Conservation (phyloP, 2,329 filamentous ascomycete species). For the Exophiala xenobiotica region DNA sequence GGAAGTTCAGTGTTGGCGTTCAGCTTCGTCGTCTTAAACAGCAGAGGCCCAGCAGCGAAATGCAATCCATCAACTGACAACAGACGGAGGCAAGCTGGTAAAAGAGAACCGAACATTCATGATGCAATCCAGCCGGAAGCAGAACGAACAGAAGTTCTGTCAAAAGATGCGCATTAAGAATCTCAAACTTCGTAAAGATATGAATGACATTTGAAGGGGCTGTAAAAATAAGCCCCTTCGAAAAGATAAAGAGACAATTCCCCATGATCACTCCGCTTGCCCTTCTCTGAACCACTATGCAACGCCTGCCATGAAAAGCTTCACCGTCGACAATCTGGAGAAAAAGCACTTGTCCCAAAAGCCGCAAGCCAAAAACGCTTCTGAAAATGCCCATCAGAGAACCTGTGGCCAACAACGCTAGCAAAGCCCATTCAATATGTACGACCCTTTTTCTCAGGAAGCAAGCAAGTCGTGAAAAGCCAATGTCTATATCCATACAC, state of each 20-base stretch:
- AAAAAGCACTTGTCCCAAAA: background rate
- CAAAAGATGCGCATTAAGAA: background rate
- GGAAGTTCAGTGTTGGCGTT: too few species aligned
- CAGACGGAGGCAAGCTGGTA: too few species aligned
- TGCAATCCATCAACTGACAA: too few species aligned
- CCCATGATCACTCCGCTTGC: background rate
- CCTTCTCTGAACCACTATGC: background rate
- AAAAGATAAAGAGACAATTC: too few species aligned
- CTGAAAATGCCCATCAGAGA: conserved; percentile 23
- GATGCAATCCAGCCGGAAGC: too few species aligned
- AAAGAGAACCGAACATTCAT: too few species aligned
- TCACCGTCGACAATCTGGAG: background rate
- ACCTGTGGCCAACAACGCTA: conserved; percentile 10
- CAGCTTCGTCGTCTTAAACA: too few species aligned
- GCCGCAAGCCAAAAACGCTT: conserved; percentile 16
- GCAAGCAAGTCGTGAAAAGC: conserved; percentile 6
- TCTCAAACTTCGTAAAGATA: background rate
- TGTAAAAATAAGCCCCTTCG: background rate
- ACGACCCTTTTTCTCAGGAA: conserved; percentile 2
- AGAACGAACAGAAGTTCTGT: background rate
- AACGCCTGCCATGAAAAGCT: conserved; percentile 1
- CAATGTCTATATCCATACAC: conserved; percentile 15
- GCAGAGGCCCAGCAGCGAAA: too few species aligned
- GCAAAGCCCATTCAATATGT: conserved; percentile 16
- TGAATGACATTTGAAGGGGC: background rate